Percentiles rank a stretch among this genome's conserved stretches.
These are phyloP conservation scores for Ophiostoma sp. DNA, from an alignment of 2,329 filamentous ascomycete species.

Conservation along the genomic window DNA sequence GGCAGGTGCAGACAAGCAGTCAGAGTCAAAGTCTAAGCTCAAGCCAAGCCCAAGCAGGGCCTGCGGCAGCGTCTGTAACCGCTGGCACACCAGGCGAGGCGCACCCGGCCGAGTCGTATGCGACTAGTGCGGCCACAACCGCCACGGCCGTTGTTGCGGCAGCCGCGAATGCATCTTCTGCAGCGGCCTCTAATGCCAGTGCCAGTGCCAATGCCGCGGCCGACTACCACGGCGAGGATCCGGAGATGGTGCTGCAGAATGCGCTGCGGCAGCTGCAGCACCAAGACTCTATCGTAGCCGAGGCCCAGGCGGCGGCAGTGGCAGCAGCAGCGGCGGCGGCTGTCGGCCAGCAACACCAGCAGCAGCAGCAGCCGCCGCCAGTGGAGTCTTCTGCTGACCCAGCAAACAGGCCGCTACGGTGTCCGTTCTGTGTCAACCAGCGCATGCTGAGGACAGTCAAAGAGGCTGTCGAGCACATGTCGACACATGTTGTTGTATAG, in stretches of 20 bases:
- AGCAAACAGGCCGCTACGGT: constrained; percentile 49
- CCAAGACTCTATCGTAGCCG: constrained; percentile 51
- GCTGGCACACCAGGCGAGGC: not conserved
- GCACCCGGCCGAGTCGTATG: not conserved
- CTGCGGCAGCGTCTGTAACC: not conserved
- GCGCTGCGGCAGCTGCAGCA: constrained; percentile 55
- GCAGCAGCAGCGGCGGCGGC: constrained; percentile 37
- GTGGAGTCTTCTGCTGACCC: not conserved
- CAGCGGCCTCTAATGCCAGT: no score
- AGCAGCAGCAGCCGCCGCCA: constrained; percentile 20
- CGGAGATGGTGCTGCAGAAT: constrained; percentile 55
- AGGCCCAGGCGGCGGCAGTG: constrained; percentile 49
- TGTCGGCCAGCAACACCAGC: constrained; percentile 11
- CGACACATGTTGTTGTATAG: constrained; percentile 49
- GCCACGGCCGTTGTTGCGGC: not conserved
- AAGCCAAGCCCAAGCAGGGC: not conserved
- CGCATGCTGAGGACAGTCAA: constrained; percentile 57
- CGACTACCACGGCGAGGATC: constrained; percentile 43
- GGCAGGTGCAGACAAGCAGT: constrained; percentile 8
- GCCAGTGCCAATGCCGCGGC: not conserved
- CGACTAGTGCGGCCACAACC: not conserved
- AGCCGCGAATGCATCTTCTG: not conserved
- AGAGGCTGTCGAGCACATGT: constrained; percentile 59
- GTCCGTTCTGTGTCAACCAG: constrained; percentile 58
- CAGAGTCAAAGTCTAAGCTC: not conserved